Base-by-base conservation (phyloP, 352 stramenopile genomes). In the Globisporangium parvum region DNA sequence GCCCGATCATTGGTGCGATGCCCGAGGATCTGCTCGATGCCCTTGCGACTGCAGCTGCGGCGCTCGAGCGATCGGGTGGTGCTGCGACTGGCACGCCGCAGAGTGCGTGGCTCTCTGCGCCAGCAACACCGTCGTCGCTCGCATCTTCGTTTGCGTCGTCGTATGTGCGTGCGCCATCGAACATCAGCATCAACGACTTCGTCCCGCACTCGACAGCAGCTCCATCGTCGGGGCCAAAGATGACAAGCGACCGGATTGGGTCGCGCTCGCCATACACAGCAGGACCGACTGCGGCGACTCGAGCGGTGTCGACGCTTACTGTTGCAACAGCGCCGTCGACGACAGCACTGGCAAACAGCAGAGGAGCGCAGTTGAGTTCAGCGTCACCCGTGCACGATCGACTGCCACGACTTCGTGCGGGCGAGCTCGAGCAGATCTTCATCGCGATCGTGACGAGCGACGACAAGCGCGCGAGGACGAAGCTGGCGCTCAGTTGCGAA, bases 371-470 rank as follows among this genome's bases (percentile, higher is more conserved):
- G 2, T 31, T 46, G 9, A 26, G 39, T 5, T 20, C 33, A 20
- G 9, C 15, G 10, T 31, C 24, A 9, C 18, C 48, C 0, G 15
- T 40, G 47, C n/a, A 12, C n/a, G 14, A 33, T 2, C 49, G 41
- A 14, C 50, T 62, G 18, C 57, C 48, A 15, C 39, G 39, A 6
- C 24, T 57, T 23, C 47, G 47, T 20, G 15, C 55, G 5, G 37
- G 39, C 1, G 57, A 62, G 10, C 42, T 62, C 14, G 57, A 57
- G 42, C 57, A 62, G 57, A 52, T 62, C 50, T 62, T 62, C 24
- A 20, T 35, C 0, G 57, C 57, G 31, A 57, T 62, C 45, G 57
- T 62, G 26, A 53, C 42, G n/a, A 52, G 57, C 33, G 42, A 51
- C 23, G 50, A 53, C 21, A 33, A 12, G 8, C n/a, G 18, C 17